Evolutionary conservation across 2,329 filamentous ascomycete genomes (phyloP), one percentile per base, ranked within the genome.

Genomic region (Stemphylium beticola): DNA sequence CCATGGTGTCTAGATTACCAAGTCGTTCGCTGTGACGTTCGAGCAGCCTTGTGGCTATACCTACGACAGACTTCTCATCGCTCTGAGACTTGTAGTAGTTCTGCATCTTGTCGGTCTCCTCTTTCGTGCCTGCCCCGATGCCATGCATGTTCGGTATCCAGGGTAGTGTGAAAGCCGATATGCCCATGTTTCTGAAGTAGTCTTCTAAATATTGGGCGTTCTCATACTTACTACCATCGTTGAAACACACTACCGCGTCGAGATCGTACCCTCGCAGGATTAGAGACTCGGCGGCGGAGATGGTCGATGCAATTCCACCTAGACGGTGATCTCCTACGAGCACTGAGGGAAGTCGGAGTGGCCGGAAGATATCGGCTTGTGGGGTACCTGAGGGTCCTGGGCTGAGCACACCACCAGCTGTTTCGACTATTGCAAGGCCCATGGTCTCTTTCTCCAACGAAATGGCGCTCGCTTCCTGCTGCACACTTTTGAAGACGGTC

Each of bases 361-460:
- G 86, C 17, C 87, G 80, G 69, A 93, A 95, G 1, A 93, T 76
- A 66, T 96, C 91, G 2, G 87, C 90, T 68, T 96, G 91, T 0
- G 88, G 86, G 1, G 82, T 88, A 9, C 90, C 90, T 32, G 88
- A 90, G 0, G 91, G 91, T 0, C 85, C 85, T 0, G 91, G 91
- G 0, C 90, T 93, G 57, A 93, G 86, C 0, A 93, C 89, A 0
- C 91, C 91, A 0, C 91, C 91, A 1, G 91, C 91, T 1, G 91
- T 95, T 72, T 96, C 91, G 40, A 95, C 79, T 41, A 96, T 82
- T 1, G 90, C 77, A 74, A 73, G 37, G 1, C 65, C 62, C 48
- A 56, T 60, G 0, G 44, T 38, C 2, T 43, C 46, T 24, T 36
- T 31, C 10, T 52, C 49, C 22, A 42, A 46, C 2, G 53, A 38